Evolutionary conservation across 225 moss, liverwort and hornwort species (phyloP), one percentile per base, ranked within the genome.

Genomic region (Lunularia cruciata): DNA sequence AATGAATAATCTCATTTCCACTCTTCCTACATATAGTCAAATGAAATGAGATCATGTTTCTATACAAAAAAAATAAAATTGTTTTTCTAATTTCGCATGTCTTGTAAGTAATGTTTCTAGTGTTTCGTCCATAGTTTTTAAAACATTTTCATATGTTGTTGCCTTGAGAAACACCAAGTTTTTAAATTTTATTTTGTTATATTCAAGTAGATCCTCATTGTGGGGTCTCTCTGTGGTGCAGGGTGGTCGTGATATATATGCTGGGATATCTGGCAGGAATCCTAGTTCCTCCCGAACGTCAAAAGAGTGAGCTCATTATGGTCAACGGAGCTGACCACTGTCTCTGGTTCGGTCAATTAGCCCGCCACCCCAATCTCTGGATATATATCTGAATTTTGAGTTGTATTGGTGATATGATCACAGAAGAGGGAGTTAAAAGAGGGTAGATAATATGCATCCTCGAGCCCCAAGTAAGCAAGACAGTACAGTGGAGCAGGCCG

Each of bases 201-300:
- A n/a, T 52, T 48, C 4, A 7, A 28, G 46, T 27, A 47, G 37
- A 74, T 84, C 85, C 89, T 92, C 83, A 92, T 81, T 79, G 79
- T 85, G 89, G 87, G 86, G 83, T 78, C 83, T 82, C 83, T 79
- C 80, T 79, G 79, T 84, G 87, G 81, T 87, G 95, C 90, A 92
- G 90, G 88, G 80, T 76, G 88, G 80, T 76, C 84, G 83, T 82
- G 87, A 85, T 71, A 81, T 80, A 54, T 86, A 82, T 81, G 88
- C 84, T 88, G 95, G 86, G 88, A 85, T 77, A 47, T 80, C 78
- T 65, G 85, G 87, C 82, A 87, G 92, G 86, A 87, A 89, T 71
- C 84, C 79, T 88, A 90, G 87, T 84, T 90, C 83, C 67, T 89
- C 87, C 75, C 78, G 82, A 70, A 85, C 80, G 16, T 83, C 83